A percentile compares a stretch with the other conserved stretches of the same genome.
Conservation (phyloP, 208 protist genomes). For the Wallacemonas rigidus region DNA sequence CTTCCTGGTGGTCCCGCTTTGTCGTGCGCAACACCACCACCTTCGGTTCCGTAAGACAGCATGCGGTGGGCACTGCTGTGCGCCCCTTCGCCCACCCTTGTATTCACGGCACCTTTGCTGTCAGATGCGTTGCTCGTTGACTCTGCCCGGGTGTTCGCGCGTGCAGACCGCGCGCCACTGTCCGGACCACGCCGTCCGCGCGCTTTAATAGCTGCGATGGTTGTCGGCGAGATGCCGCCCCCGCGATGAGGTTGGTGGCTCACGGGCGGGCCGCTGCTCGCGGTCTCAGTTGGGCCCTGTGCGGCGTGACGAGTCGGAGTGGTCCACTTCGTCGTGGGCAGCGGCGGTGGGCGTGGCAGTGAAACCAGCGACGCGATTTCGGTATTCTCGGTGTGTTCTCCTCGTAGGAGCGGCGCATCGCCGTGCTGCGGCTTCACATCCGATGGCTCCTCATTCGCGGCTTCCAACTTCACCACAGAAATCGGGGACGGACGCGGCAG, state of each 20-base stretch:
- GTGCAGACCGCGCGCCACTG: background rate
- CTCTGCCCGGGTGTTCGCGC: background rate
- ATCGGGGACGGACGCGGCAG: background rate
- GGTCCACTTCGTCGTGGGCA: background rate
- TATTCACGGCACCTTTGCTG: too few relatives aligned
- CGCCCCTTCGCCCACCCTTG: background rate
- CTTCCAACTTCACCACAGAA: background rate
- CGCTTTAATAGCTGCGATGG: slow-evolving; percentile 9
- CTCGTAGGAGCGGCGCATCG: background rate
- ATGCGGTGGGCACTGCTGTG: background rate
- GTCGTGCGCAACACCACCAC: background rate
- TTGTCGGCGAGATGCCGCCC: slow-evolving; percentile 9
- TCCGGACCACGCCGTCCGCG: background rate
- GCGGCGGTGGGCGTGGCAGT: slow-evolving; percentile 5
- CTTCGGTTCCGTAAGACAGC: slow-evolving; percentile 1
- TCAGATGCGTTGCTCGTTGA: too few relatives aligned
- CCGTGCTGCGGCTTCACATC: background rate
- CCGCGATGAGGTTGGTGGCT: too few relatives aligned
- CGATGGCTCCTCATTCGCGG: background rate
- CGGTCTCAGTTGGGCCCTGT: background rate
- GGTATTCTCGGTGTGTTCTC: background rate
- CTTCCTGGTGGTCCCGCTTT: too few relatives aligned
- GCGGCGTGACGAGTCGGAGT: background rate
- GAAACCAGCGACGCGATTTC: too few relatives aligned
- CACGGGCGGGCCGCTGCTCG: too few relatives aligned